Evolutionary conservation across 768 basidiomycete species (phyloP), one percentile per base, ranked within the genome.

Genomic region (Lentinula boryana): DNA sequence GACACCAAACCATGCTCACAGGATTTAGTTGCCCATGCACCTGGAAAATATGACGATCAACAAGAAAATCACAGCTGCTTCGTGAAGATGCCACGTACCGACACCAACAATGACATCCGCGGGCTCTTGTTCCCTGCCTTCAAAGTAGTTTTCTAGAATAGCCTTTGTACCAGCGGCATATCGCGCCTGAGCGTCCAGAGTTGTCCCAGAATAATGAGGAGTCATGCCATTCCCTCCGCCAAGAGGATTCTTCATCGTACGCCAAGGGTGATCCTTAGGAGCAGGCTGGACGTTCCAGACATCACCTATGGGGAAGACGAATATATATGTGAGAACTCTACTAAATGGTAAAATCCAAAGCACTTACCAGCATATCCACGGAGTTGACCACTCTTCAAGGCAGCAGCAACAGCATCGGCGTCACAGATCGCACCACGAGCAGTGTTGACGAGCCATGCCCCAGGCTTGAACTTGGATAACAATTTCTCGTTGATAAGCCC

Each of bases 361-460:
- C 10, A 64, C 65, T 16, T 61, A 74, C 76, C 80, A 43, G 79
- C 65, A 65, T 82, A 82, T 16, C 88, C 93, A 60, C 75, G 71
- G 63, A 95, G 72, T 33, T 91, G 89, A 15, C 93, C 93, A 56
- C 81, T 85, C 75, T 83, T 79, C 61, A 96, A 70, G 10, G 93
- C 92, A 0, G 71, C 85, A 4, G 87, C 86, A 62, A 95, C 87
- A 46, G 85, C 92, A 63, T 93, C 85, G 64, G 85, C 84, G 74
- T 92, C 87, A 70, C 90, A 93, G 67, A 96, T 93, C 46, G 94
- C 94, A 51, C 94, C 94, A 66, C 93, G 91, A 55, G 92, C 91
- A 32, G 92, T 93, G 83, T 96, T 96, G 69, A 96, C 88, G 68
- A 95, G 84, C 89, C 89, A 94, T 15, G 93, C 84, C 53, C 92